Percentiles rank a stretch among this genome's conserved stretches.
These are phyloP conservation scores for Sarcomyxa edulis DNA, from an alignment of 768 basidiomycete species.

Conservation along the genomic window DNA sequence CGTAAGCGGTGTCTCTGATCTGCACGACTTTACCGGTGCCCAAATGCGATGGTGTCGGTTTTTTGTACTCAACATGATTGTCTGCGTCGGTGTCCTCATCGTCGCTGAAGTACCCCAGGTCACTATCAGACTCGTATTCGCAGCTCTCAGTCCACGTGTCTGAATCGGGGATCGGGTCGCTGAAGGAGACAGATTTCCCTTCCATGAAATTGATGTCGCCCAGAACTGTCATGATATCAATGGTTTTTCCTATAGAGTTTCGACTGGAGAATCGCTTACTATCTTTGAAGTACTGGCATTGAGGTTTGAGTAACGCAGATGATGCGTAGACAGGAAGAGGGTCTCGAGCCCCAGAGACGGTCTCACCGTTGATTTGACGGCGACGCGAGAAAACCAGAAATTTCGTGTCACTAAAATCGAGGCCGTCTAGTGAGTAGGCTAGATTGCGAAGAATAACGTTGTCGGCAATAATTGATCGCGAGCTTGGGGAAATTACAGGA, in stretches of 20 bases:
- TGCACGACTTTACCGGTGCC: slow-evolving; percentile 4
- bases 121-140: slow-evolving; percentile 6
- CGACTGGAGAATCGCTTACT: background rate
- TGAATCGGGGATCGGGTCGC: background rate
- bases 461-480: background rate
- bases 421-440: slow-evolving; percentile 1
- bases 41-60: background rate
- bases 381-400: slow-evolving; percentile 4
- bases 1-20: slow-evolving; percentile 1
- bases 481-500: background rate
- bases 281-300: slow-evolving; percentile 5
- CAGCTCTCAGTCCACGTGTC: background rate
- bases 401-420: slow-evolving; percentile 6
- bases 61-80: background rate
- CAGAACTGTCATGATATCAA: too few relatives aligned
- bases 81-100: background rate
- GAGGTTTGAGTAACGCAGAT: background rate
- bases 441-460: slow-evolving; percentile 1
- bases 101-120: slow-evolving; percentile 7
- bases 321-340: slow-evolving; percentile 6
- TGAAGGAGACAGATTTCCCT: slow-evolving; percentile 1
- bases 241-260: background rate
- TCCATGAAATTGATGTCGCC: background rate
- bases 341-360: background rate
- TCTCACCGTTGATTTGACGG: background rate